Evolutionary conservation across 164 flowering plant species (phyloP).

Genomic region (Buxus sempervirens): DNA sequence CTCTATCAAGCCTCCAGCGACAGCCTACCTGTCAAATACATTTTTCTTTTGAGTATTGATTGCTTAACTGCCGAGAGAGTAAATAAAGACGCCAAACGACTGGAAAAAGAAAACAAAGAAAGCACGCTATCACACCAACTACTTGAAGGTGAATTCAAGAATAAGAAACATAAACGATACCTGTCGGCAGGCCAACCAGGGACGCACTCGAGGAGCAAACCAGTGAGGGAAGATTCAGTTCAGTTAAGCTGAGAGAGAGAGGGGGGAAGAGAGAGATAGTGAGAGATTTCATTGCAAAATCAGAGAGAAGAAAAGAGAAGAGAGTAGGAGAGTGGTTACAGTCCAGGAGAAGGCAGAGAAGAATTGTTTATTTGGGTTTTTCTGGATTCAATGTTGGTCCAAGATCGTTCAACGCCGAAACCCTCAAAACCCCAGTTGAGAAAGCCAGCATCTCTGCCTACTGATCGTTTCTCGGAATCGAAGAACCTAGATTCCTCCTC

Average conservation of each 20-base stretch:
- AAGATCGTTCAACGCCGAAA: slow-evolving; percentile 57
- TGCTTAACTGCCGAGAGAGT: no score
- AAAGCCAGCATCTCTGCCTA: slow-evolving; percentile 12
- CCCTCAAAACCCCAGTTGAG: slow-evolving; percentile 39
- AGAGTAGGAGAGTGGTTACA: neutral
- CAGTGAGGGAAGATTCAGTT: neutral
- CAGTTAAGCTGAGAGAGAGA: neutral
- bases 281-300: neutral
- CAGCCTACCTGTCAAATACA: no score
- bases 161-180: neutral
- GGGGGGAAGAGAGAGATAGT: neutral
- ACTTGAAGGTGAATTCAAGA: no score
- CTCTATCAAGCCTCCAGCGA: no score
- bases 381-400: slow-evolving; percentile 60
- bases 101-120: no score
- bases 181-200: neutral
- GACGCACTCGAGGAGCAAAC: neutral
- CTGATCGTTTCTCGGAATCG: slow-evolving; percentile 39
- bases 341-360: no score
- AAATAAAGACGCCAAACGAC: no score
- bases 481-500: slow-evolving; percentile 72
- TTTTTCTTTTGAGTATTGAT: no score
- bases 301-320: slow-evolving; percentile 6
- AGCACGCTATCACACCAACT: no score
- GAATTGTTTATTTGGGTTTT: neutral